Base-by-base conservation (phyloP, 140 eudicot species). In the Cichorium intybus region DNA sequence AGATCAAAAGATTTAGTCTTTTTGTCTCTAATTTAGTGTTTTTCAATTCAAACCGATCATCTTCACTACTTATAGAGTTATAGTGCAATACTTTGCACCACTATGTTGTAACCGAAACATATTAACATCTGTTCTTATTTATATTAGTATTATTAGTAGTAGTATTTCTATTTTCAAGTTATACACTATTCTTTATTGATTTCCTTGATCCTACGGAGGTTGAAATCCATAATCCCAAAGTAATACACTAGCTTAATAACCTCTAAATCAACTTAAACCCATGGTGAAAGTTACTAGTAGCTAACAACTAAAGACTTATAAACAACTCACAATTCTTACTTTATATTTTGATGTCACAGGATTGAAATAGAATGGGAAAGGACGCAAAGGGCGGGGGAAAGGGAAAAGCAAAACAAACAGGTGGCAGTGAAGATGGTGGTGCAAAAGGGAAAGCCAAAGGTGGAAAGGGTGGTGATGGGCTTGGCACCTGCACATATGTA, bases 401-500 rank as follows among this genome's bases (percentile, higher is more conserved):
- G 73, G 95, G 95, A 1, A 90, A 90, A 77, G 97, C 85, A 60
- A 90, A 90, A 64, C 95, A 84, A 56, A 84, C 87, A 7, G 81
- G 85, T 31, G 94, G 80, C 37, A 89, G 97, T 76, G 94, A 89
- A 29, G 95, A 82, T 15, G 76, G 74, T 68, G 90, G 77, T 67
- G 90, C 97, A 46, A 93, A 93, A 78, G 99, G 94, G 18, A 87
- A 85, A 78, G 90, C 82, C 8, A 92, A 92, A 82, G 83, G 74
- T 57, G 97, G 94, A 56, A 93, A 93, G 75, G 81, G 65, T 51
- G 84, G 70, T 21, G 99, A 93, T 62, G 93, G 97, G 29, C 97
- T 93, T 53, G 97, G 95, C 26, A 88, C 97, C 74, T 93, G 99
- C 85, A 79, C 95, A 21, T 93, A 89, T 75, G 99, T 93, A 60